A percentile compares a stretch with the other conserved stretches of the same genome.
These are phyloP conservation scores for Leucosporidium creatinivorum DNA, from an alignment of 768 basidiomycete species.

Conservation along the genomic window DNA sequence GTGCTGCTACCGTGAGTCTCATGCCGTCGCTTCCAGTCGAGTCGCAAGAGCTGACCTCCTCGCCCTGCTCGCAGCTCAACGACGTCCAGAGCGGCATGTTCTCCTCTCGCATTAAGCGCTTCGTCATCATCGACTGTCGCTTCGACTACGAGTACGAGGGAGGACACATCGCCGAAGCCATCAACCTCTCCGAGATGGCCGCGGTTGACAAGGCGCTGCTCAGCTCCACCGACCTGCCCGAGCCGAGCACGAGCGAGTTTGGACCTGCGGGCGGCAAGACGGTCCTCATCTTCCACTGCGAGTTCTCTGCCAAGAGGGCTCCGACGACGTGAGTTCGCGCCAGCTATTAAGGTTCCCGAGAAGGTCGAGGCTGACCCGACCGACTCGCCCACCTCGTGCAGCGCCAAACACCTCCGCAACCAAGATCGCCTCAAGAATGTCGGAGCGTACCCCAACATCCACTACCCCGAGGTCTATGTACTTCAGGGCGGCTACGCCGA, in stretches of 20 bases:
- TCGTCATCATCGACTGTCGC: constrained; percentile 85
- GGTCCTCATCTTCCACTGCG: constrained; percentile 91
- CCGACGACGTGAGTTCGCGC: constrained; percentile 73
- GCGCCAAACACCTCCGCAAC: constrained; percentile 86
- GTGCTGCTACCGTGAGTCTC: constrained; percentile 59
- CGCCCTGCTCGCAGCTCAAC: constrained; percentile 54
- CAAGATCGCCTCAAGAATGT: constrained; percentile 77
- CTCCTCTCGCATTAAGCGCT: constrained; percentile 55
- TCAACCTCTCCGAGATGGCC: constrained; percentile 77
- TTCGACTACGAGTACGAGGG: constrained; percentile 95
- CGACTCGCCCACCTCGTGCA: constrained; percentile 39
- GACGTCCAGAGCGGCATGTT: constrained; percentile 68
- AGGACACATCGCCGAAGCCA: constrained; percentile 83
- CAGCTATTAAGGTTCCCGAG: neutral
- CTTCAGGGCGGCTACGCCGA: constrained; percentile 91
- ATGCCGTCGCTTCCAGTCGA: constrained; percentile 25
- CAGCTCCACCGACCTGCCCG: constrained; percentile 36
- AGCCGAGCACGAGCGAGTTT: constrained; percentile 48
- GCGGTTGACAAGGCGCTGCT: constrained; percentile 77
- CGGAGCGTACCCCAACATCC: constrained; percentile 83
- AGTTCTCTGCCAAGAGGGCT: constrained; percentile 89
- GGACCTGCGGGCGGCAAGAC: constrained; percentile 57
- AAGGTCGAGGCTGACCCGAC: constrained; percentile 10
- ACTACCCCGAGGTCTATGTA: constrained; percentile 94
- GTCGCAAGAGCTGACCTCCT: constrained; percentile 11